These are phyloP conservation scores for Vinca minor DNA, from an alignment of 257 asterid species.

Conservation along the genomic window DNA sequence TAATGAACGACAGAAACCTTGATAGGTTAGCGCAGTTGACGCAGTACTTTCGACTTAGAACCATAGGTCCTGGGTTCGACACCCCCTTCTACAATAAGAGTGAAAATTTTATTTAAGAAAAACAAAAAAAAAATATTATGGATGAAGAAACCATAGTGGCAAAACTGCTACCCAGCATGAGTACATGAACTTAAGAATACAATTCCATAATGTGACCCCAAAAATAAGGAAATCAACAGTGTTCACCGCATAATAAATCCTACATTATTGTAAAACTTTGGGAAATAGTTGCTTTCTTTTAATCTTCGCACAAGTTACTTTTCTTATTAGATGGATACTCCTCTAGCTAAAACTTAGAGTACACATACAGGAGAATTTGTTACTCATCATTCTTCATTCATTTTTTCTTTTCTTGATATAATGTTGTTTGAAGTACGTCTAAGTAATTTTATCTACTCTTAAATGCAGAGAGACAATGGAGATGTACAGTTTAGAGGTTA, in stretches of 20 bases:
- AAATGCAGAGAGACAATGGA: conserved; percentile 33
- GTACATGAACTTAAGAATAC: background rate
- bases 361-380: background rate
- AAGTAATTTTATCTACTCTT: background rate
- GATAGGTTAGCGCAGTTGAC: too few species aligned
- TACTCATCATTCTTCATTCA: background rate
- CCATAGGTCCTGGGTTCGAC: too few species aligned
- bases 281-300: background rate
- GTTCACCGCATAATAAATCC: background rate
- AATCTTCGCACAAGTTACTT: background rate
- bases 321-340: background rate
- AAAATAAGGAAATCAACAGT: background rate
- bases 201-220: background rate
- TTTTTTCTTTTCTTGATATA: background rate
- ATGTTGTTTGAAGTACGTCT: background rate
- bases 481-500: conserved; percentile 29
- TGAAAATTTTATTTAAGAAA: too few species aligned
- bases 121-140: too few species aligned
- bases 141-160: background rate
- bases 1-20: too few species aligned
- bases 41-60: too few species aligned
- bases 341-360: too few species aligned
- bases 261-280: background rate
- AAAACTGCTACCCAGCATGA: background rate
- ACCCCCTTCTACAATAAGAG: too few species aligned